Conservation (phyloP, 2,329 filamentous ascomycete genomes). For the Diaporthe vaccinii region DNA sequence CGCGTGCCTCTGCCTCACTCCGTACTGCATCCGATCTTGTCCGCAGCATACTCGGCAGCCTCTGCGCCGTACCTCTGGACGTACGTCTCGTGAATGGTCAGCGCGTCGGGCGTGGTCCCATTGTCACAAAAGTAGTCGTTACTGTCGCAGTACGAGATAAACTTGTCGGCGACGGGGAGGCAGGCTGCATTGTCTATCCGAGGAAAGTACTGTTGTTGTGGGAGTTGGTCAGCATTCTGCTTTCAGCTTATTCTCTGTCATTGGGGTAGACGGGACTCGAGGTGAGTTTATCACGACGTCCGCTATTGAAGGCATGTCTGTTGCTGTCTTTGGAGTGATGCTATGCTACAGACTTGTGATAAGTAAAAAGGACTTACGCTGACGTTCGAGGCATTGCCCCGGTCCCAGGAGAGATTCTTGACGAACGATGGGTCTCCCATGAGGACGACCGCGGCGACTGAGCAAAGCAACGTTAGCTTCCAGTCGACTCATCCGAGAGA, state of each 20-base stretch:
- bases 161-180: constrained; percentile 36
- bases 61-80: constrained; percentile 41
- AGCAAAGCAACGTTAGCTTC: neutral
- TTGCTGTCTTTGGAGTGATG: neutral
- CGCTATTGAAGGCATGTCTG: rapidly evolving
- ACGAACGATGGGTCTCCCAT: constrained; percentile 54
- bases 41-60: constrained; percentile 40
- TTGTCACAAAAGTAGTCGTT: constrained; percentile 44
- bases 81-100: constrained; percentile 42
- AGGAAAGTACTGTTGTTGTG: constrained; percentile 39
- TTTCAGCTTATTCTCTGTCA: neutral
- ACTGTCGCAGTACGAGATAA: constrained; percentile 43
- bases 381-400: constrained; percentile 48
- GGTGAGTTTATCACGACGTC: neutral
- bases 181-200: constrained; percentile 41
- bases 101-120: constrained; percentile 38
- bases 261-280: neutral
- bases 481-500: neutral
- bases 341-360: neutral
- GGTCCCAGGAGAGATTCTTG: constrained; percentile 47
- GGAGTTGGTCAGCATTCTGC: neutral
- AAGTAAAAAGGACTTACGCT: constrained; percentile 43
- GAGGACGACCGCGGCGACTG: constrained; percentile 51
- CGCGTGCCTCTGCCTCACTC: neutral
- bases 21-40: constrained; percentile 31